Evolutionary conservation across 768 basidiomycete genomes (phyloP).

Genomic region (Rhizopogon vinicolor): DNA sequence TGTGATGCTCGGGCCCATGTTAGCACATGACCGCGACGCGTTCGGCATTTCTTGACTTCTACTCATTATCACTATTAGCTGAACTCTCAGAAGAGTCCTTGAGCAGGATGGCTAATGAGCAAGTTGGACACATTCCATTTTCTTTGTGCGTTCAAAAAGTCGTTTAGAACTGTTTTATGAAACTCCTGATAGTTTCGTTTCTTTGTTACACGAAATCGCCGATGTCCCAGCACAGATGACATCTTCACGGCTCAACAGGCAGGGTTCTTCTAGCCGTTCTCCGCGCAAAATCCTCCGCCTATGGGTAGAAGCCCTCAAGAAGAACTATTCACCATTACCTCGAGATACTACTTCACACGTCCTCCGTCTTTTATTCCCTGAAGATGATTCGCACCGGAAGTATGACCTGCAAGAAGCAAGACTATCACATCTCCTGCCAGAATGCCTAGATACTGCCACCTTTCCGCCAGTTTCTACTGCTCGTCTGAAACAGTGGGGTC

Average conservation of each 20-base stretch:
- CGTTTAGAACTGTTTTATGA: conserved; percentile 1
- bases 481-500: conserved; percentile 34
- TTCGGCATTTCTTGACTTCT: too few species aligned
- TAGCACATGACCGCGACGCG: too few species aligned
- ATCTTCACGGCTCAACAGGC: conserved; percentile 10
- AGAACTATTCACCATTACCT: conserved; percentile 44
- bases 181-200: conserved; percentile 37
- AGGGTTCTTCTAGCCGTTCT: conserved; percentile 19
- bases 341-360: conserved; percentile 51
- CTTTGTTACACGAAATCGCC: conserved; percentile 44
- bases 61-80: too few species aligned
- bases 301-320: conserved; percentile 42
- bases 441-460: conserved; percentile 39
- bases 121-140: conserved; percentile 30
- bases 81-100: too few species aligned
- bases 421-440: conserved; percentile 48
- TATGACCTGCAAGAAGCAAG: conserved; percentile 70
- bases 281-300: conserved; percentile 35
- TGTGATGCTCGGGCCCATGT: too few species aligned
- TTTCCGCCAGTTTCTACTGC: conserved; percentile 19
- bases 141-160: conserved; percentile 33
- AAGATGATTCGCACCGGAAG: conserved; percentile 66
- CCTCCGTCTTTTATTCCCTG: conserved; percentile 80
- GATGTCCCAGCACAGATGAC: conserved; percentile 17
- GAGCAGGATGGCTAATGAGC: neutral